A percentile compares a stretch with the other conserved stretches of the same genome.
Evolutionary conservation across 495 filamentous ascomycete genomes (phyloP).

Genomic region (Talaromyces trachyspermus): DNA sequence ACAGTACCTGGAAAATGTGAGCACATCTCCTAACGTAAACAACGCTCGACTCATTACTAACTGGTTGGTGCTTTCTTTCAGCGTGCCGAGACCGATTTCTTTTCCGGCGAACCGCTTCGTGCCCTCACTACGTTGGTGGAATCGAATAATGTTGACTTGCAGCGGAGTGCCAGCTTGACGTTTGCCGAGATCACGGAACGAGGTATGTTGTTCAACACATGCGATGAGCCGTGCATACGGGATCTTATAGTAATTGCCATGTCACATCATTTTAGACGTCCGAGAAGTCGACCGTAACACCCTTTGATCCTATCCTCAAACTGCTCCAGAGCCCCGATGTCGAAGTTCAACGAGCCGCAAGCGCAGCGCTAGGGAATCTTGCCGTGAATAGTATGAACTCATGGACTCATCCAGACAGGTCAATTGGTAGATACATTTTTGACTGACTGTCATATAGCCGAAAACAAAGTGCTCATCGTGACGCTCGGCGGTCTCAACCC

Average conservation of each 20-base stretch:
- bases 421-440: neutral
- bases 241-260: conserved; percentile 7
- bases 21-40: conserved; percentile 16
- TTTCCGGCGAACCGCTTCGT: conserved; percentile 90
- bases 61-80: conserved; percentile 29
- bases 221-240: conserved; percentile 1
- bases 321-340: conserved; percentile 92
- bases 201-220: conserved; percentile 52
- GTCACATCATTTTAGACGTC: conserved; percentile 65
- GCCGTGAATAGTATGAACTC: conserved; percentile 81
- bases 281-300: conserved; percentile 92
- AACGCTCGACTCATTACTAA: conserved; percentile 3
- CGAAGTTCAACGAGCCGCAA: conserved; percentile 94
- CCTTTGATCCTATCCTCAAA: conserved; percentile 89
- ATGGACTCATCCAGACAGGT: neutral
- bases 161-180: conserved; percentile 93
- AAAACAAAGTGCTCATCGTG: conserved; percentile 97
- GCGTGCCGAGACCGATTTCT: conserved; percentile 91
- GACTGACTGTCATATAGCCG: conserved; percentile 59
- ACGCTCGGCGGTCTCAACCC: conserved; percentile 82
- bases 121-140: conserved; percentile 93
- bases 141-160: conserved; percentile 97
- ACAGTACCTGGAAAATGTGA: conserved; percentile 91
- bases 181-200: conserved; percentile 98
- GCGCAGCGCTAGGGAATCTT: conserved; percentile 90